These are phyloP conservation scores for Phytophthora litchii DNA, from an alignment of 352 stramenopile species.

Conservation along the genomic window DNA sequence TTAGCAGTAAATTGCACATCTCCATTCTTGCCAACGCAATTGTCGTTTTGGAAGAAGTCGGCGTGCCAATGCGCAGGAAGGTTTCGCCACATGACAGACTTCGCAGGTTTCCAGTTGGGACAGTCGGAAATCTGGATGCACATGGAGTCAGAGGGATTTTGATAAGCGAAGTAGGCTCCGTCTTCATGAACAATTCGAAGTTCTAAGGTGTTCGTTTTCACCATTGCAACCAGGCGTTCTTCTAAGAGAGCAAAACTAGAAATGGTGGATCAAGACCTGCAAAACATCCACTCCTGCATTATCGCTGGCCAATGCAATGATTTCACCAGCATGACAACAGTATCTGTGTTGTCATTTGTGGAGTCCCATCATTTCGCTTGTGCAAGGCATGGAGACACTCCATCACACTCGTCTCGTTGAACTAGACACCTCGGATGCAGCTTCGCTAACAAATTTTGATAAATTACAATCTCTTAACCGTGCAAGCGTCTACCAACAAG, in stretches of 20 bases:
- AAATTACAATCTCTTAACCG: slow-evolving; percentile 40
- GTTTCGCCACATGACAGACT: slow-evolving; percentile 6
- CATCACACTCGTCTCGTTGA: not conserved
- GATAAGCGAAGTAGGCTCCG: slow-evolving; percentile 5
- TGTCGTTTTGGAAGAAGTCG: slow-evolving; percentile 7
- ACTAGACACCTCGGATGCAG: not conserved
- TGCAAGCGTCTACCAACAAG: not conserved
- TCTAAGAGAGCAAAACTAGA: not conserved
- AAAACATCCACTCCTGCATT: no score
- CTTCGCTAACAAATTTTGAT: slow-evolving; percentile 17
- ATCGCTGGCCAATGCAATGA: not conserved
- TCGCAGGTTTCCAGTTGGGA: slow-evolving; percentile 2
- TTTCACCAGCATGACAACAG: not conserved
- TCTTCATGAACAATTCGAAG: not conserved
- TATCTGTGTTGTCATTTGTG: not conserved
- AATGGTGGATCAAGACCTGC: not conserved
- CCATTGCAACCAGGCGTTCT: not conserved
- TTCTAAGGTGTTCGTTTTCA: slow-evolving; percentile 6
- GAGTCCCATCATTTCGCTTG: slow-evolving; percentile 4
- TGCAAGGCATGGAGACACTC: not conserved
- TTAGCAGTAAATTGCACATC: not conserved
- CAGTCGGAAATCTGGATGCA: slow-evolving; percentile 10
- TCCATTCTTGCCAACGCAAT: not conserved
- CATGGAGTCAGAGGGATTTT: not conserved
- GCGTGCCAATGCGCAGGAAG: slow-evolving; percentile 5